Percentiles rank a stretch among this genome's conserved stretches.
phyloP scores from a whole-genome alignment of 139 green algal genomes.

The Chlorokybus atmophyticus region DNA sequence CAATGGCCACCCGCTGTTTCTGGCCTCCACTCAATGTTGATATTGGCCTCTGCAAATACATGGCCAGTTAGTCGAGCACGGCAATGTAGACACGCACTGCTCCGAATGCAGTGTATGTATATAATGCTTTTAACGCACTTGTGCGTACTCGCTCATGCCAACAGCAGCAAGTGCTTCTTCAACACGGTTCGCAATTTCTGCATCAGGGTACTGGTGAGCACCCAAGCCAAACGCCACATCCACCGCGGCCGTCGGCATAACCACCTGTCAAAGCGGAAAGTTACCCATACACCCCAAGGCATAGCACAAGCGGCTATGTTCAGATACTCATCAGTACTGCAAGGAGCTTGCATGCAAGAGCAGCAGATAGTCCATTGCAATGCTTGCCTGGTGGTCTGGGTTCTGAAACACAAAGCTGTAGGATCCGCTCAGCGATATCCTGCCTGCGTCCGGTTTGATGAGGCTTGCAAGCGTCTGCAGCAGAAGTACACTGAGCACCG shows the following conservation, averaged over 20 bases:
- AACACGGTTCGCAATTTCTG: slow-evolving; percentile 42
- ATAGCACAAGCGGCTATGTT: too few relatives aligned
- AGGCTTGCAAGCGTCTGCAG: slow-evolving; percentile 70
- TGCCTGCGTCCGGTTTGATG: slow-evolving; percentile 40
- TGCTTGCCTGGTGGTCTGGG: slow-evolving; percentile 75
- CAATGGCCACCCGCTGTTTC: slow-evolving; percentile 92
- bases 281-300: too few relatives aligned
- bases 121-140: slow-evolving; percentile 8
- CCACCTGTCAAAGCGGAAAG: slow-evolving; percentile 27
- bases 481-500: too few relatives aligned
- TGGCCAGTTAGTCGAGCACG: background rate
- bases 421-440: slow-evolving; percentile 35
- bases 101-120: background rate
- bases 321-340: too few relatives aligned
- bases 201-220: slow-evolving; percentile 35
- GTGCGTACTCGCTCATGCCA: slow-evolving; percentile 52
- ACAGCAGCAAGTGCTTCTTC: slow-evolving; percentile 52
- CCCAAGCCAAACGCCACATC: slow-evolving; percentile 91
- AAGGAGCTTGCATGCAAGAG: too few relatives aligned
- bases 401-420: slow-evolving; percentile 94
- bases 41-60: slow-evolving; percentile 37
- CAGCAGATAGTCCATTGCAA: background rate
- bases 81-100: background rate
- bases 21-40: slow-evolving; percentile 87
- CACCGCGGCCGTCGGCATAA: slow-evolving; percentile 79